Evolutionary conservation across 768 basidiomycete genomes (phyloP).

Genomic region (Cyclocybe aegerita): DNA sequence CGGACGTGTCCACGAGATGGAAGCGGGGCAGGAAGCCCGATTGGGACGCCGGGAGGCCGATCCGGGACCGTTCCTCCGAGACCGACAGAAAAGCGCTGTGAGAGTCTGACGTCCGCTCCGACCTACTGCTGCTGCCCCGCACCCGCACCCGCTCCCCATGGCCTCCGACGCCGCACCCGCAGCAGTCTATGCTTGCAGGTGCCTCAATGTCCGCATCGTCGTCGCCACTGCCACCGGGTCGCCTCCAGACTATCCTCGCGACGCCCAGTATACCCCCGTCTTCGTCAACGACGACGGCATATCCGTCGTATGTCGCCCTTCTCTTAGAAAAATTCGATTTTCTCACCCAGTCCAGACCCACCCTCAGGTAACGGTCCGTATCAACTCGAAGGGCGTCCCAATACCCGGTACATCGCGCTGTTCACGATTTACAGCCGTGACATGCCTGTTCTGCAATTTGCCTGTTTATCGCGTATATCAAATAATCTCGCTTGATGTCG

Average conservation of each 20-base stretch:
- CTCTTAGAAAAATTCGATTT: conserved; percentile 7
- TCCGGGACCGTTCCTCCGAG: conserved; percentile 36
- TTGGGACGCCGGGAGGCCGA: conserved; percentile 36
- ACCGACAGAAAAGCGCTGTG: conserved; percentile 19
- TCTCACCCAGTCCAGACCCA: conserved; percentile 46
- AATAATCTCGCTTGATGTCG: conserved; percentile 52
- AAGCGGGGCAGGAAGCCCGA: conserved; percentile 13
- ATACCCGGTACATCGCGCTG: conserved; percentile 46
- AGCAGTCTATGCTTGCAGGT: conserved; percentile 56
- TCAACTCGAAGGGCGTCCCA: conserved; percentile 44
- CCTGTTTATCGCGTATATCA: conserved; percentile 71
- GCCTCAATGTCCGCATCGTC: conserved; percentile 68
- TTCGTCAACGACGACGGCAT: conserved; percentile 71
- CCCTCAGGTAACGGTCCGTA: conserved; percentile 69
- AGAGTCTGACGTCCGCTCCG: conserved; percentile 17
- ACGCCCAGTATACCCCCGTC: conserved; percentile 48
- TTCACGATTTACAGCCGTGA: conserved; percentile 62
- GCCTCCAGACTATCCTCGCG: conserved; percentile 30
- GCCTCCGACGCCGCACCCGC: conserved; percentile 23
- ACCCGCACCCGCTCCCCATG: conserved; percentile 23
- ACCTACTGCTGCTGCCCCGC: conserved; percentile 7
- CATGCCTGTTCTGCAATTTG: conserved; percentile 67
- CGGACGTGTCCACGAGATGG: conserved; percentile 2
- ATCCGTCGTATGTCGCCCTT: conserved; percentile 48
- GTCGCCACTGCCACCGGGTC: conserved; percentile 27